phyloP scores from a whole-genome alignment of 177 flowering plant species.

The Vitis hybrid region DNA sequence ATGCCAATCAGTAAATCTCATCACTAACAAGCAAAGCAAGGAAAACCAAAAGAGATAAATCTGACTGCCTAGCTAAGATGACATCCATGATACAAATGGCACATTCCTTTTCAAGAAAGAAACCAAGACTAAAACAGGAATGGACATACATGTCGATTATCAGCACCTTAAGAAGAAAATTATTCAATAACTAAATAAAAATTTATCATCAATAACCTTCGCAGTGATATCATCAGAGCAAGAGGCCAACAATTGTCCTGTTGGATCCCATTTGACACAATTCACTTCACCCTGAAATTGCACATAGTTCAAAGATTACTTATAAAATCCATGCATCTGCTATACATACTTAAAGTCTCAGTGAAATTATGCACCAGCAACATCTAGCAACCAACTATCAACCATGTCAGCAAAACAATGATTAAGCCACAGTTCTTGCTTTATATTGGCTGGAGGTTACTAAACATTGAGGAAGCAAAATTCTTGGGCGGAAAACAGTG shows the following conservation, averaged over 20 bases:
- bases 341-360: no score
- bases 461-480: background rate
- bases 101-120: background rate
- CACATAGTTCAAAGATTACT: slow-evolving; percentile 5
- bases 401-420: background rate
- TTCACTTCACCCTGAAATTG: slow-evolving; percentile 92
- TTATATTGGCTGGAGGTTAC: background rate
- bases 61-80: background rate
- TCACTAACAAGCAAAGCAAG: background rate
- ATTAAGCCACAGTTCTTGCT: background rate
- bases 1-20: background rate
- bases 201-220: slow-evolving; percentile 50
- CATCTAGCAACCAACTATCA: background rate
- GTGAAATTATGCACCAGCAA: no score
- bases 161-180: background rate
- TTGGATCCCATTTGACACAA: slow-evolving; percentile 97
- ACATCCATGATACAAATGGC: background rate
- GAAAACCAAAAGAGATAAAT: background rate
- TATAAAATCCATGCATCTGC: no score
- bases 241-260: slow-evolving; percentile 87
- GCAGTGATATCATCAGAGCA: slow-evolving; percentile 96
- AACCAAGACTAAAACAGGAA: background rate
- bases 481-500: background rate
- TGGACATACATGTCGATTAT: background rate
- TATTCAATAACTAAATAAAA: background rate